phyloP scores from a whole-genome alignment of 495 filamentous ascomycete species.

The Glarea lozoyensis region DNA sequence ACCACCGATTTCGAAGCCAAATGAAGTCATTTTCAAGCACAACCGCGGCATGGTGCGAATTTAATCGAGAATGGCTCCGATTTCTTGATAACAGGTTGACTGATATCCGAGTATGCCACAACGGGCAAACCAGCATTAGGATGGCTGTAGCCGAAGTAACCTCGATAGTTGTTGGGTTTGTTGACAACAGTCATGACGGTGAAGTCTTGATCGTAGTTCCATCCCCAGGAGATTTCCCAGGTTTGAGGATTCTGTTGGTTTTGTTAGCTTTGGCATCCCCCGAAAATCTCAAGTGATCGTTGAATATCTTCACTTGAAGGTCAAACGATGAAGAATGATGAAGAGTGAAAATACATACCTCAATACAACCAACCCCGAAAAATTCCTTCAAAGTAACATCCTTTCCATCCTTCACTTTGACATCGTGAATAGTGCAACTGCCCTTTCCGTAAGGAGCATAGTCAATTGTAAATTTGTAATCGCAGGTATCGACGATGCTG shows the following conservation, averaged over 20 bases:
- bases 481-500: not conserved
- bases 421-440: too few relatives aligned
- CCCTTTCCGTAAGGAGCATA: not conserved
- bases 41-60: too few relatives aligned
- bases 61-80: too few relatives aligned
- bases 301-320: not conserved
- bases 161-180: not conserved
- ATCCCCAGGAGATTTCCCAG: constrained; percentile 16
- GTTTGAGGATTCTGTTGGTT: not conserved
- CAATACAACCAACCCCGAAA: not conserved
- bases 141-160: constrained; percentile 11
- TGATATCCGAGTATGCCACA: constrained; percentile 4
- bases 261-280: constrained; percentile 6
- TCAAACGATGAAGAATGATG: not conserved
- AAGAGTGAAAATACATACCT: not conserved
- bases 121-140: constrained; percentile 8
- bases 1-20: too few relatives aligned
- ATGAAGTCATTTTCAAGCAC: too few relatives aligned
- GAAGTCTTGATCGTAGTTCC: constrained; percentile 9
- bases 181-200: constrained; percentile 13
- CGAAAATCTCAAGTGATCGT: not conserved
- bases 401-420: too few relatives aligned
- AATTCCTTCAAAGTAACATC: too few relatives aligned
- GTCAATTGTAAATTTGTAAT: not conserved
- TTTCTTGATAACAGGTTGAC: constrained; percentile 9